Conservation (phyloP, 148 eudicot genomes). For the Drosera capensis region DNA sequence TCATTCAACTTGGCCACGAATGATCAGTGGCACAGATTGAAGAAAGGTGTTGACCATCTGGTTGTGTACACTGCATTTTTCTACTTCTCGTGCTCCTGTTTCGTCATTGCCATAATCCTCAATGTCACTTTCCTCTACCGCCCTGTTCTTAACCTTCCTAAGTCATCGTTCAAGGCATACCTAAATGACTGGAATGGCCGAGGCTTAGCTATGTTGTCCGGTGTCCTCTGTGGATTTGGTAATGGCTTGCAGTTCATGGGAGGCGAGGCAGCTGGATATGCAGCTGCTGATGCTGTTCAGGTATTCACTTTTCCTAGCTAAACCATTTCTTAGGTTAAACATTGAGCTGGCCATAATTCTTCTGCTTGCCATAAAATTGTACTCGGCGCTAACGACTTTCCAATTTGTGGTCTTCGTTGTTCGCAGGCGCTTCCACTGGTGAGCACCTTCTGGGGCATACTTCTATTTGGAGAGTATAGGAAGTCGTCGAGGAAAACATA, state of each 20-base stretch:
- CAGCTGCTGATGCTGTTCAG: slow-evolving; percentile 81
- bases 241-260: slow-evolving; percentile 82
- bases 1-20: slow-evolving; percentile 43
- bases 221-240: slow-evolving; percentile 50
- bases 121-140: slow-evolving; percentile 36
- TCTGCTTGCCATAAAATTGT: too few relatives aligned
- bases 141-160: slow-evolving; percentile 40
- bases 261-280: slow-evolving; percentile 83
- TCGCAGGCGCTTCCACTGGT: slow-evolving; percentile 79
- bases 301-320: slow-evolving; percentile 10
- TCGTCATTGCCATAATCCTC: slow-evolving; percentile 36
- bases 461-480: slow-evolving; percentile 71
- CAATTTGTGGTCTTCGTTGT: neutral
- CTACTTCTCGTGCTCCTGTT: slow-evolving; percentile 43
- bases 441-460: slow-evolving; percentile 76
- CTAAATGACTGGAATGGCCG: slow-evolving; percentile 56
- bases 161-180: slow-evolving; percentile 45
- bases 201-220: slow-evolving; percentile 54
- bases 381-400: too few relatives aligned
- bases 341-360: neutral
- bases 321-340: too few relatives aligned
- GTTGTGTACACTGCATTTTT: slow-evolving; percentile 38
- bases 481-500: slow-evolving; percentile 59
- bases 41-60: slow-evolving; percentile 22
- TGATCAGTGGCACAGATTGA: slow-evolving; percentile 27